These are phyloP conservation scores for Leucosporidium scottii DNA, from an alignment of 768 basidiomycete species.

Conservation along the genomic window DNA sequence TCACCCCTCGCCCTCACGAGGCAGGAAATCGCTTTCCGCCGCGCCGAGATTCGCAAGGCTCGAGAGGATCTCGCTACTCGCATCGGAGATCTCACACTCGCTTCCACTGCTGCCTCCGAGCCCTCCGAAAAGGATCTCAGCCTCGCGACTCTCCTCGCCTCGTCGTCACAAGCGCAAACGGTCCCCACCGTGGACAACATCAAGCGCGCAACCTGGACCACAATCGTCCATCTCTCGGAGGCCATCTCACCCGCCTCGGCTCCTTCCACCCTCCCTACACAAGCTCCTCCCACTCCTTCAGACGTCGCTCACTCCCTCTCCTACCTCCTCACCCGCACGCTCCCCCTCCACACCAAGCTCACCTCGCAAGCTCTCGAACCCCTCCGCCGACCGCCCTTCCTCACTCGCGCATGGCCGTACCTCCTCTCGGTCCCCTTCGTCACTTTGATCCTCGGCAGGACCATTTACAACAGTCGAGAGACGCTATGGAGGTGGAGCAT, in stretches of 20 bases:
- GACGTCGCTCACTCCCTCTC: conserved; percentile 29
- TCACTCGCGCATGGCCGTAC: conserved; percentile 73
- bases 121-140: background rate
- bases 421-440: conserved; percentile 69
- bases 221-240: conserved; percentile 18
- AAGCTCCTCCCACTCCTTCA: conserved; percentile 13
- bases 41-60: conserved; percentile 54
- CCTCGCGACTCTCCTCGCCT: conserved; percentile 40
- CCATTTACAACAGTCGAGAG: conserved; percentile 55
- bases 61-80: conserved; percentile 58
- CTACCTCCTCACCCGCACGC: conserved; percentile 37
- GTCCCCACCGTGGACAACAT: conserved; percentile 13
- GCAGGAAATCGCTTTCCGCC: conserved; percentile 62
- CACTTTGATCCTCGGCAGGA: conserved; percentile 50
- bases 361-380: conserved; percentile 40
- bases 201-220: conserved; percentile 25
- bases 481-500: conserved; percentile 52
- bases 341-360: conserved; percentile 40
- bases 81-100: conserved; percentile 43
- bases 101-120: conserved; percentile 2
- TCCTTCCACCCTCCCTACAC: conserved; percentile 17
- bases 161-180: conserved; percentile 5
- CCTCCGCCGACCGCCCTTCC: conserved; percentile 61
- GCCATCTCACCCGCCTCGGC: conserved; percentile 19
- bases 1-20: conserved; percentile 56